Percentiles rank a stretch among this genome's conserved stretches.
Evolutionary conservation across 1,284 basidiomycete genomes (phyloP).

Genomic region (Irpex lacteus): DNA sequence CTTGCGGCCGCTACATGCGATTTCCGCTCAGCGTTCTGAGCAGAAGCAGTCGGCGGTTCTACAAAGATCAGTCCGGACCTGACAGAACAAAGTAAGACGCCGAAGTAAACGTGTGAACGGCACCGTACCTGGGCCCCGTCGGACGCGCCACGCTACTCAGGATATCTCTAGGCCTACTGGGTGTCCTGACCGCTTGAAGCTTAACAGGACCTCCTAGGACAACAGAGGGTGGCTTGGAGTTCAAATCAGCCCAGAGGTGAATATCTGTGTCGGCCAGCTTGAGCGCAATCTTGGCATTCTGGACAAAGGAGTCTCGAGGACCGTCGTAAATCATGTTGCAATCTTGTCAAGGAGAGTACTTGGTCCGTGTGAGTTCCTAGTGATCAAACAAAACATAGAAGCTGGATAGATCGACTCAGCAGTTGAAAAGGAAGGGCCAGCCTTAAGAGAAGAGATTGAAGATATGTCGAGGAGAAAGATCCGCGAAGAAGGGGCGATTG

Average conservation of each 20-base stretch:
- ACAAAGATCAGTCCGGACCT: background rate
- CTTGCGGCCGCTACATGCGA: slow-evolving; percentile 1
- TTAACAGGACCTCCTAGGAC: background rate
- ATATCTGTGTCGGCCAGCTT: slow-evolving; percentile 7
- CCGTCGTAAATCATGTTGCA: slow-evolving; percentile 1
- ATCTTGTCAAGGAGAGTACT: background rate
- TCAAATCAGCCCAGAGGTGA: background rate
- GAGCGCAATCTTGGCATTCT: slow-evolving; percentile 11
- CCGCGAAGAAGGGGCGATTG: background rate
- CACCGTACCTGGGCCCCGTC: background rate
- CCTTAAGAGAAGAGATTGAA: background rate
- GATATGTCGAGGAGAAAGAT: background rate
- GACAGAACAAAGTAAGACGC: background rate
- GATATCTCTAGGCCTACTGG: background rate
- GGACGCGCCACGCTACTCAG: background rate
- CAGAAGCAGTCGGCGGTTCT: background rate
- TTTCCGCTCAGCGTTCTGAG: background rate
- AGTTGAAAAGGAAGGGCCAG: background rate
- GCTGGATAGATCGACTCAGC: background rate
- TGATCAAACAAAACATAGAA: background rate
- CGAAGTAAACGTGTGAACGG: background rate
- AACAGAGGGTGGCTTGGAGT: background rate
- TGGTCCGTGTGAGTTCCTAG: background rate
- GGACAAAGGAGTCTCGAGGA: slow-evolving; percentile 7
- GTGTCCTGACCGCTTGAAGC: background rate